Base-by-base conservation (phyloP, 1,139 yeast genomes). In the Kodamaea sp. region DNA sequence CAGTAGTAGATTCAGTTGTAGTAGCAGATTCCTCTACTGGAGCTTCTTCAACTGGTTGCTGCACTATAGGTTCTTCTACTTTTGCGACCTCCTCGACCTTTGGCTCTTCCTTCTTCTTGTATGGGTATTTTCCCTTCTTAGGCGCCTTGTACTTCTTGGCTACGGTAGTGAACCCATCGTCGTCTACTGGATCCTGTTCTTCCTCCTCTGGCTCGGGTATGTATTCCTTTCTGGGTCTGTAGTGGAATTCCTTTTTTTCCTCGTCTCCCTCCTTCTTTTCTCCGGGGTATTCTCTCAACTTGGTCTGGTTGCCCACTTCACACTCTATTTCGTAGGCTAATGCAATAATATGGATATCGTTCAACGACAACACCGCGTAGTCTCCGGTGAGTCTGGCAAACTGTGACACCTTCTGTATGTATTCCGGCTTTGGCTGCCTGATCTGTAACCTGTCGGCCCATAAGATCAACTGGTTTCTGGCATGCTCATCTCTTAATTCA, bases 341-440 rank as follows among this genome's bases (percentile, higher is more conserved):
- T 0, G 99, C 98, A 42, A 94, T 74, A 37, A 94, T 82, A 53
- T 89, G 96, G 29, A 94, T 68, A 82, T 92, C 99, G 44, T 95
- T 90, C 10, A 81, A 76, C 43, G 96, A 87, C 41, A 94, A 71
- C 4, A 92, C 97, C 3, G 86, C 69, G 47, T 72, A 84, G 64
- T 94, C 99, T 54, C 99, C 98, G 1, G 98, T 90, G 37, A 83
- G 66, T 52, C 78, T 83, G 14, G 98, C 83, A 66, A 92, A 90
- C 7, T 73, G 77, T 9, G 75, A 67, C 9, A 89, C 95, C 40
- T 75, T 76, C 42, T 76, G 76, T 31, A 89, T 75, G 16, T 74
- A 76, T 27, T 63, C 79, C 5, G 76, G 70, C 39, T 72, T 77
- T 3, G 98, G 98, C 48, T 90, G 97, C 58, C 89, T 76, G 22